phyloP scores from a whole-genome alignment of 2,329 filamentous ascomycete genomes.

The Malbranchea cinnamomea region DNA sequence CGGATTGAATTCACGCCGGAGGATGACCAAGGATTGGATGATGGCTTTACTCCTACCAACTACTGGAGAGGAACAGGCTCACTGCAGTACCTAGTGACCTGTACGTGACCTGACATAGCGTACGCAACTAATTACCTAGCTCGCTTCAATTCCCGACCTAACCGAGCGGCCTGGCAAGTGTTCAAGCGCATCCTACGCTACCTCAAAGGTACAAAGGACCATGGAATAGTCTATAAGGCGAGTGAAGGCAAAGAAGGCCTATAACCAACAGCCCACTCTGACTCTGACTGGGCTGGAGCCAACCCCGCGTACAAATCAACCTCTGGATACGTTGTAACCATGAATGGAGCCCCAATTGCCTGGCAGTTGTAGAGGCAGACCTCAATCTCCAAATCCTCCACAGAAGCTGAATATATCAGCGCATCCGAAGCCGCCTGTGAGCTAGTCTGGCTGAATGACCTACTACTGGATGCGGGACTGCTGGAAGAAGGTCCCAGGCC shows the following conservation, averaged over 20 bases:
- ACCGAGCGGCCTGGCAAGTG: too few species aligned
- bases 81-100: conserved; percentile 1
- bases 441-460: not conserved
- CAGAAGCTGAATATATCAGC: not conserved
- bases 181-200: too few species aligned
- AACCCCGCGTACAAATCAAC: not conserved
- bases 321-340: too few species aligned
- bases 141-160: not conserved
- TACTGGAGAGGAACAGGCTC: not conserved
- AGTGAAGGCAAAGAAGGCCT: too few species aligned
- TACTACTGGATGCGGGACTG: not conserved
- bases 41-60: not conserved
- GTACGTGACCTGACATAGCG: not conserved
- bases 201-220: too few species aligned
- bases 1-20: too few species aligned
- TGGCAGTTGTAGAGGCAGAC: not conserved
- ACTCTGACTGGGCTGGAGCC: not conserved
- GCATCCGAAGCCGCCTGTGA: not conserved
- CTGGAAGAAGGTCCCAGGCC: too few species aligned
- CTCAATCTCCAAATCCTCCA: not conserved
- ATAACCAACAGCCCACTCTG: too few species aligned
- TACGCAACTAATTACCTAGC: not conserved
- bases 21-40: too few species aligned
- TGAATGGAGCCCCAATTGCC: too few species aligned
- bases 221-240: too few species aligned